Base-by-base conservation (phyloP, 306 rosid species). In the Begonia peltatifolia region DNA sequence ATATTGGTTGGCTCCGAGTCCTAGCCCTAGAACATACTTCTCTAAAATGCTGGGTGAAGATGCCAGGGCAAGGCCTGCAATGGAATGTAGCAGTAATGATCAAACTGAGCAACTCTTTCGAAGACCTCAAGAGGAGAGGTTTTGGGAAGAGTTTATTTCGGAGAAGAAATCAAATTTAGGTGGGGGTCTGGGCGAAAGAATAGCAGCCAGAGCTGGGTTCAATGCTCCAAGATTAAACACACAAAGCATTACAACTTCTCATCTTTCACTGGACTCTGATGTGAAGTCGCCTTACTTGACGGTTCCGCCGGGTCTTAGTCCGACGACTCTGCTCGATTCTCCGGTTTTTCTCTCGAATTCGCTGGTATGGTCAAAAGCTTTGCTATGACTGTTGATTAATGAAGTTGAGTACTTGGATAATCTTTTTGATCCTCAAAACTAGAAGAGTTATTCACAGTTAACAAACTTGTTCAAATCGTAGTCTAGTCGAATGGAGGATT, bases 151-250 rank as follows among this genome's bases (percentile, higher is more conserved):
- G 56, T 80, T 73, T 9, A 63, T 56, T 62, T 62, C 76, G 0
- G 81, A 79, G 30, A 73, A 71, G 22, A 82, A 70, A 54, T 67
- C 68, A 14, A 63, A 54, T 46, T 68, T 79, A 1, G 78, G 87
- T 0, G 82, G 79, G 13, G 88, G 94, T 42, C 95, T 84, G 46
- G 79, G 72, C 50, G 97, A 84, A 58, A 77, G 97, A 66, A 79
- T 84, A 23, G 96, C 97, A 47, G 95, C 93, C 46, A 71, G 97
- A 65, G 82, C 95, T 53, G 97, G 97, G 46, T 89, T 89, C 63
- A 89, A 89, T 73, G 97, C 97, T 56, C 97, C 97, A 0, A 79
- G 85, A 76, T 69, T 89, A 79, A 89, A 78, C 58, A 89, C 97
- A 3, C 80, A 89, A 56, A 55, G 82, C 75, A 82, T 89, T 68